phyloP scores from a whole-genome alignment of 1,284 basidiomycete genomes.

The Microbotryomycetes sp. region DNA sequence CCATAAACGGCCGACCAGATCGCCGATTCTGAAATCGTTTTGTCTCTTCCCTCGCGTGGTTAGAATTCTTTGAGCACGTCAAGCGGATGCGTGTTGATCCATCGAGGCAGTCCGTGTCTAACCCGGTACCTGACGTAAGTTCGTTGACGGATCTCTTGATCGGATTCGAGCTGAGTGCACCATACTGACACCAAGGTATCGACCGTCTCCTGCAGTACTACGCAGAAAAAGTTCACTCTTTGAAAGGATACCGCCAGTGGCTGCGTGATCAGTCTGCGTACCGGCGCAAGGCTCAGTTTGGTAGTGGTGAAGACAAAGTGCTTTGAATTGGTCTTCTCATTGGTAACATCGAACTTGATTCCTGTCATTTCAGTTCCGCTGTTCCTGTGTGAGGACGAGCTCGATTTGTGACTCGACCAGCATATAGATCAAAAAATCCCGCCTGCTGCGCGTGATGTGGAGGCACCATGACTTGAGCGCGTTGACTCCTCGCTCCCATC shows the following conservation, averaged over 20 bases:
- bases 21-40: background rate
- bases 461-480: no score
- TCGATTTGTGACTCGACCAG: no score
- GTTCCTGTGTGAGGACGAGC: no score
- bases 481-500: no score
- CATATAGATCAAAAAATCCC: no score
- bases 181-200: background rate
- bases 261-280: slow-evolving; percentile 32
- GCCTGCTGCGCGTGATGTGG: no score
- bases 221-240: background rate
- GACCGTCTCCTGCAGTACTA: slow-evolving; percentile 5
- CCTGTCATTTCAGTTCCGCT: no score
- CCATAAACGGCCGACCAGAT: no score
- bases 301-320: background rate
- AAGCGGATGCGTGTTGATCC: slow-evolving; percentile 35
- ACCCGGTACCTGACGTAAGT: slow-evolving; percentile 20
- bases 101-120: slow-evolving; percentile 30
- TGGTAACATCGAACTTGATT: no score
- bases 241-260: background rate
- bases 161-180: background rate
- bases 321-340: slow-evolving; percentile 1
- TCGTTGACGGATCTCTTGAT: background rate
- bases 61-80: slow-evolving; percentile 36
- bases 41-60: background rate
- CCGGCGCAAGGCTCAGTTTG: slow-evolving; percentile 28